These are phyloP conservation scores for Epicoccum nigrum DNA, from an alignment of 2,329 filamentous ascomycete species.

Conservation along the genomic window DNA sequence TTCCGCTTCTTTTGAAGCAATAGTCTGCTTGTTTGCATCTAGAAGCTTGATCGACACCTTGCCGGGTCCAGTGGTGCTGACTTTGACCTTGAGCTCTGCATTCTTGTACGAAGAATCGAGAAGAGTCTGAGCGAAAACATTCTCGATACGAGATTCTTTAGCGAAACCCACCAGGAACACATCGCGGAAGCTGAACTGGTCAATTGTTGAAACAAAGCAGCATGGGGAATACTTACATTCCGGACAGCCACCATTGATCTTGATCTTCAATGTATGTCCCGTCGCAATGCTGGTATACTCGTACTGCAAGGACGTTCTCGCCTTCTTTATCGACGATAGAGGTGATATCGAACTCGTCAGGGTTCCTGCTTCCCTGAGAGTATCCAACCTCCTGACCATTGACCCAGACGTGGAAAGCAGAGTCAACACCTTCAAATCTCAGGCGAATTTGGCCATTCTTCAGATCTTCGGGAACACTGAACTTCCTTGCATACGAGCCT, in stretches of 20 bases:
- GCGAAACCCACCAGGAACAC: constrained; percentile 67
- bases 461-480: constrained; percentile 60
- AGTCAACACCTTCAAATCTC: constrained; percentile 74
- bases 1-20: constrained; percentile 20
- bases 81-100: constrained; percentile 57
- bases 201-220: constrained; percentile 1
- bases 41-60: constrained; percentile 54
- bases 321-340: constrained; percentile 52
- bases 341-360: constrained; percentile 72
- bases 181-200: constrained; percentile 64
- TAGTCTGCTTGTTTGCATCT: constrained; percentile 47
- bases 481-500: constrained; percentile 65
- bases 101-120: constrained; percentile 60
- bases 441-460: constrained; percentile 63
- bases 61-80: constrained; percentile 51
- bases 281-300: constrained; percentile 74
- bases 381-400: constrained; percentile 71
- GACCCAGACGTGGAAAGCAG: constrained; percentile 72
- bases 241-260: constrained; percentile 72
- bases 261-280: constrained; percentile 73
- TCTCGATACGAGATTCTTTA: constrained; percentile 58
- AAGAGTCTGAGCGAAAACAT: constrained; percentile 62
- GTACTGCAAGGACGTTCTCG: constrained; percentile 64
- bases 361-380: constrained; percentile 70
- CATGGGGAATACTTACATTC: constrained; percentile 43